Base-by-base conservation (phyloP, 345 rosid genomes). In the Adansonia digitata region DNA sequence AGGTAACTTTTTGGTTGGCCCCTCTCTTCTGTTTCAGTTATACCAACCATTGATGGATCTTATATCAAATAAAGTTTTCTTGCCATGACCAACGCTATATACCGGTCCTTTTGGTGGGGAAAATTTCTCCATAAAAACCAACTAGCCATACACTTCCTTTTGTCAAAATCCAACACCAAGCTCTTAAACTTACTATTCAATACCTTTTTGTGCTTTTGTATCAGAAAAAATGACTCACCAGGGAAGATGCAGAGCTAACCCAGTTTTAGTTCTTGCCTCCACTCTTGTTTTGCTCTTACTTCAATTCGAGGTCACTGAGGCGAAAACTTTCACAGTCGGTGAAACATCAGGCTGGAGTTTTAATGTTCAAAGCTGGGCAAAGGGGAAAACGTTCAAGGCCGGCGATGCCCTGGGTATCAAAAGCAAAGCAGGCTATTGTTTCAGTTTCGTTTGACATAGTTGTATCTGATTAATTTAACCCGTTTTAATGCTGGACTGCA, bases 321-420 rank as follows among this genome's bases (percentile, higher is more conserved):
- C 65, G 3, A 7, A 46, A 35, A 51, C 69, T 27, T 73, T 40
- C 52, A 69, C 55, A 5, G 83, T 77, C n/a, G 83, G 80, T 42
- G 83, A 53, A 34, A 34, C 74, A 34, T 72, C 83, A 61, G 80
- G 80, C 74, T 80, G 83, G 83, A 60, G 60, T 43, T 77, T 42
- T 72, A 68, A 24, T 68, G 17, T 62, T 14, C 80, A 80, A 37
- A 67, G 34, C 35, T 80, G 80, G 83, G 35, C 77, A 2, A n/a
- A 68, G 17, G 66, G 80, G 53, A 76, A 73, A 45, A 69, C 40
- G 34, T 80, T 80, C 43, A 77, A 73, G 71, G 80, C 72, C 5
- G 80, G 75, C 7, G 80, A 77, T 56, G 15, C 12, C 9, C 80
- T 80, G 12, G 15, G 80, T 80, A 48, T 39, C 45, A n/a, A n/a